Base-by-base conservation (phyloP, 805 yeast genomes). In the Saccharomycopsis malanga region DNA sequence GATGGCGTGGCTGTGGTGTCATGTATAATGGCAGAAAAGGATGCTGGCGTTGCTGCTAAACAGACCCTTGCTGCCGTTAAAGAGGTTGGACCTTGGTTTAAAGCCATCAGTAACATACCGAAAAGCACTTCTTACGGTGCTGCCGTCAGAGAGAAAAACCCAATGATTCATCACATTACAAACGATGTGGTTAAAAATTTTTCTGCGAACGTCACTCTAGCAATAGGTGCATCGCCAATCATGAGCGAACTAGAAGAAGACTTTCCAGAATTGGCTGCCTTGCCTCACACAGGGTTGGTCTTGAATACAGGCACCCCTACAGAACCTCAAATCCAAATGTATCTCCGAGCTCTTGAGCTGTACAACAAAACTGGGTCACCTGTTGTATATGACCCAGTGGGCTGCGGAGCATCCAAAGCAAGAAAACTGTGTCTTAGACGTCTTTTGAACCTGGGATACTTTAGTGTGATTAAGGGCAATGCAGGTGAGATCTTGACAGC, bases 1-100 rank as follows among this genome's bases (percentile, higher is more conserved):
- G 85, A 85, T 58, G 97, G 97, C n/a, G 77, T 85, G 12, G 93
- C 96, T 2, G 81, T 88, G 12, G 97, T 89, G 2, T 85, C 96
- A 5, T 83, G 87, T 54, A 81, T 87, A 10, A 83, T 87, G 81
- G 87, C 87, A 1, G 66, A 71, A 1, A 50, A 56, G 7, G 72
- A 74, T 52, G 81, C 91, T 0, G 73, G 61, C 1, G 46, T 54
- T 2, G 79, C 84, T 0, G 73, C 91, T 0, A 57, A 52, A 36
- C 58, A 60, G 29, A 29, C 45, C 4, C 29, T 27, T 25, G 37
- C 29, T n/a, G 15, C 24, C 12, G 32, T 44, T n/a, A 25, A 36
- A 30, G 2, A 23, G 15, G 3, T n/a, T 15, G 40, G 40, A 14
- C 40, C 40, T 20, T 37, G 40, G 40, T 5, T 17, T 37, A 7